Base-by-base conservation (phyloP, 176 grass and related monocot genomes). In the Phyllostachys edulis region DNA sequence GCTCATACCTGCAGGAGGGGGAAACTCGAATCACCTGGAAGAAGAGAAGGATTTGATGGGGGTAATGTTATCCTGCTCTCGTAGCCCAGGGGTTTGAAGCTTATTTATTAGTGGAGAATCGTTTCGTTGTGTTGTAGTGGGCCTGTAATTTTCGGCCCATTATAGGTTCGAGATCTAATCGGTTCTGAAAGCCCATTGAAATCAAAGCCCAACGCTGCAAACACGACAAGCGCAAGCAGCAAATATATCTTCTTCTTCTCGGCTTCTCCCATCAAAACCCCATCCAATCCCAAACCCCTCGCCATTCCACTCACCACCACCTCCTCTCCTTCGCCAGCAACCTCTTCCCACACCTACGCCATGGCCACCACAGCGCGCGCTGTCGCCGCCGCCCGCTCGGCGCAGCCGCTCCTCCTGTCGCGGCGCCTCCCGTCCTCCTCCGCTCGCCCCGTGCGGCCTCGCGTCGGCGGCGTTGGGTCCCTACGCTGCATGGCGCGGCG, bases 401-500 rank as follows among this genome's bases (percentile, higher is more conserved):
- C 51, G 57, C 82, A 52, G 9, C 44, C 56, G 26, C 57, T 91
- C 21, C 14, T 76, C 52, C 55, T 63, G 5, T 7, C 60, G 34
- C 26, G 69, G 24, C 50, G 73, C 55, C 54, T 83, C 32, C 46
- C 29, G 20, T 50, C 45, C 52, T 38, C 60, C 45, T 81, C 52
- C 54, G 36, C 27, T 3, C 47, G 66, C 12, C 83, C 67, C 64
- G 16, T 73, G 45, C 41, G 69, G 52, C 81, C 73, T 52, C 51
- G 67, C 55, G 71, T 77, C 69, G n/a, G 65, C 39, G 45, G 84
- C 3, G 83, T 76, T 3, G 82, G 85, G 17, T 82, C 96, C 49
- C 63, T 96, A 27, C 87, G 93, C 68, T 99, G 91, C 86, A 94
- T 92, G 93, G 89, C 81, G 24, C 90, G 91, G 78, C 90, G 96